Evolutionary conservation across 176 grass and related monocot genomes (phyloP).

Genomic region (Tillandsia fasciculata): DNA sequence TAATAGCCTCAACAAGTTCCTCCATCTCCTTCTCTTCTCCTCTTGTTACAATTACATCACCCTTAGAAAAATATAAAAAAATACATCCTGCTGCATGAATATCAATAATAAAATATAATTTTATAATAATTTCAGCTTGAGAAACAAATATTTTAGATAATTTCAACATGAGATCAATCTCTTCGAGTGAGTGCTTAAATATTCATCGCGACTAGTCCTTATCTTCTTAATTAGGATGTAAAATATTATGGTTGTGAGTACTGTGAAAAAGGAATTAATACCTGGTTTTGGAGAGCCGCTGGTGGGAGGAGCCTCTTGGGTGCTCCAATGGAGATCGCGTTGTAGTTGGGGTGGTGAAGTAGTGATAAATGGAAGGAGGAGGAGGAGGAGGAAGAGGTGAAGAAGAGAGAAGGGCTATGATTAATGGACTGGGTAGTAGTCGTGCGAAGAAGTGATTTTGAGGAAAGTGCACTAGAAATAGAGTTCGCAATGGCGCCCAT

Average conservation of each 20-base stretch:
- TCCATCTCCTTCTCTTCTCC: background rate
- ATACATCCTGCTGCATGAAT: background rate
- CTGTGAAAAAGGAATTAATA: background rate
- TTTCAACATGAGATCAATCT: no score
- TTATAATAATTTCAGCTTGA: no score
- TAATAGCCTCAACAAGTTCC: background rate
- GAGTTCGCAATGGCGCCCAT: slow-evolving; percentile 9
- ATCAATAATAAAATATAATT: no score
- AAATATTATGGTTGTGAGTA: no score
- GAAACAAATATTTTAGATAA: no score
- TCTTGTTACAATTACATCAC: background rate
- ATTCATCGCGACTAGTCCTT: no score
- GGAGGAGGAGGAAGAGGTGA: background rate
- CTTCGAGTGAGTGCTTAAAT: no score
- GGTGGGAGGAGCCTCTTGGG: background rate
- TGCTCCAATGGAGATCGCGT: background rate
- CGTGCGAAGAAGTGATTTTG: background rate
- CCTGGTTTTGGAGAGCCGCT: background rate
- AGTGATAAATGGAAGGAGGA: no score
- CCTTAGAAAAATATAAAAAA: background rate
- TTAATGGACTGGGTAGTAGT: background rate
- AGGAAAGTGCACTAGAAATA: background rate
- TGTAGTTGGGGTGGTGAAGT: no score
- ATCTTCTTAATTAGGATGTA: no score
- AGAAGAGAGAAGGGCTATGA: background rate